phyloP scores from a whole-genome alignment of 495 filamentous ascomycete genomes.

The Astrothelium subdiscretum region DNA sequence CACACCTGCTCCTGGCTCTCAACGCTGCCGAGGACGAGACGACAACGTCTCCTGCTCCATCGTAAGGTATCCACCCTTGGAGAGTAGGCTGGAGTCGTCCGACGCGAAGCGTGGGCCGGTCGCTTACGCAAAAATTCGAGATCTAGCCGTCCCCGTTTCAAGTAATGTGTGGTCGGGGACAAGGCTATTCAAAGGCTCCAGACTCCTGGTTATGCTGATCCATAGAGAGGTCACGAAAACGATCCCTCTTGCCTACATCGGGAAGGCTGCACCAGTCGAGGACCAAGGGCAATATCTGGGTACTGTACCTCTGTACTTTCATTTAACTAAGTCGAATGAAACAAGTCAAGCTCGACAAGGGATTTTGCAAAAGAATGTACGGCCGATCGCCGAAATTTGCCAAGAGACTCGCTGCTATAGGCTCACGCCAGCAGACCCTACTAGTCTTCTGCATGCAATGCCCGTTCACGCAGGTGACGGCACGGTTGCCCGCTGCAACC shows the following conservation, averaged over 20 bases:
- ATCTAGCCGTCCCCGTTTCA: not conserved
- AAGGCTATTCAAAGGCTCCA: not conserved
- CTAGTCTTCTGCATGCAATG: not conserved
- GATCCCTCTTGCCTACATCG: not conserved
- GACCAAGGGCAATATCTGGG: not conserved
- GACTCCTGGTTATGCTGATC: not conserved
- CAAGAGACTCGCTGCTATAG: not conserved
- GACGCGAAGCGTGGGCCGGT: not conserved
- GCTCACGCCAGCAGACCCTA: not conserved
- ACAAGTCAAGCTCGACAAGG: too few relatives aligned
- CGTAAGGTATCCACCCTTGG: not conserved
- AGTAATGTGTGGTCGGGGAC: not conserved
- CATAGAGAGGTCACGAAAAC: not conserved
- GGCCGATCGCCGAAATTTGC: conserved; percentile 3
- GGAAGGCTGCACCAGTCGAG: not conserved
- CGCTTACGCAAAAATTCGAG: not conserved
- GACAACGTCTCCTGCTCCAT: not conserved
- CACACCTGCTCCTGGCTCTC: not conserved
- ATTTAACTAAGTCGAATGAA: not conserved
- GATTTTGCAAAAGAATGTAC: too few relatives aligned
- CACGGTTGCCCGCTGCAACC: conserved; percentile 1
- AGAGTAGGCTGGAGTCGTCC: too few relatives aligned
- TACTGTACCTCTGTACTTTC: not conserved
- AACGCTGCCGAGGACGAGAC: not conserved
- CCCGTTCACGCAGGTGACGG: conserved; percentile 2